These are phyloP conservation scores for Rosa chinensis DNA, from an alignment of 306 rosid genomes.

Conservation along the genomic window DNA sequence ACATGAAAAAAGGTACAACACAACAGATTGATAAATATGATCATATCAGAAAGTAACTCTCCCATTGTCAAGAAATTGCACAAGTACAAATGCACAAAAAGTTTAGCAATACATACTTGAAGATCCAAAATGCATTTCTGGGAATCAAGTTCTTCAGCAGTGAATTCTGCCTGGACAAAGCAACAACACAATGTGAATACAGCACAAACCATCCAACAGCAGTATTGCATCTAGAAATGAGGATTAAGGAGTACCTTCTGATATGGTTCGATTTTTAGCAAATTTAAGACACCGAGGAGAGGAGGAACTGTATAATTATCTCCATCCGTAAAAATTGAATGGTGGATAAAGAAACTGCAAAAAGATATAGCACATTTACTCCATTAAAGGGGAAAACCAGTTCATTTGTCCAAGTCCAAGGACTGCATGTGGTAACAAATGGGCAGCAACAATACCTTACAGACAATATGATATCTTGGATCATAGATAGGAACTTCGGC, in stretches of 20 bases:
- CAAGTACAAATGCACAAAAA: background rate
- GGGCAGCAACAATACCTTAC: slow-evolving; percentile 49
- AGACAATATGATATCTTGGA: slow-evolving; percentile 68
- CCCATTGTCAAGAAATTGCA: background rate
- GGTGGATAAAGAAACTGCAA: slow-evolving; percentile 65
- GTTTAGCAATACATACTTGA: slow-evolving; percentile 37
- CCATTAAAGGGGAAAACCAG: background rate
- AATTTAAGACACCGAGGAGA: slow-evolving; percentile 50
- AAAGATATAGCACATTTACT: background rate
- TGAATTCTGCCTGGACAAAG: slow-evolving; percentile 64
- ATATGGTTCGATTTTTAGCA: slow-evolving; percentile 55
- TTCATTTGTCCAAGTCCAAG: background rate
- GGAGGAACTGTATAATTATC: slow-evolving; percentile 55
- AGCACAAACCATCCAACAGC: background rate
- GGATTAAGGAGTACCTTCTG: slow-evolving; percentile 40
- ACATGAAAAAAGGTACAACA: background rate
- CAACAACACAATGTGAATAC: slow-evolving; percentile 2
- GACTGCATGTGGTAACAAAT: background rate
- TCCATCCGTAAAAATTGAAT: slow-evolving; percentile 41
- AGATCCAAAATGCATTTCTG: slow-evolving; percentile 35
- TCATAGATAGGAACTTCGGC: slow-evolving; percentile 47
- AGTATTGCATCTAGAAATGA: slow-evolving; percentile 4
- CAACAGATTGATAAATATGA: background rate
- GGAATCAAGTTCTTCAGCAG: slow-evolving; percentile 66
- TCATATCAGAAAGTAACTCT: background rate